These are phyloP conservation scores for Thalassiosira livingstoniorum DNA, from an alignment of 352 stramenopile genomes.

Conservation along the genomic window DNA sequence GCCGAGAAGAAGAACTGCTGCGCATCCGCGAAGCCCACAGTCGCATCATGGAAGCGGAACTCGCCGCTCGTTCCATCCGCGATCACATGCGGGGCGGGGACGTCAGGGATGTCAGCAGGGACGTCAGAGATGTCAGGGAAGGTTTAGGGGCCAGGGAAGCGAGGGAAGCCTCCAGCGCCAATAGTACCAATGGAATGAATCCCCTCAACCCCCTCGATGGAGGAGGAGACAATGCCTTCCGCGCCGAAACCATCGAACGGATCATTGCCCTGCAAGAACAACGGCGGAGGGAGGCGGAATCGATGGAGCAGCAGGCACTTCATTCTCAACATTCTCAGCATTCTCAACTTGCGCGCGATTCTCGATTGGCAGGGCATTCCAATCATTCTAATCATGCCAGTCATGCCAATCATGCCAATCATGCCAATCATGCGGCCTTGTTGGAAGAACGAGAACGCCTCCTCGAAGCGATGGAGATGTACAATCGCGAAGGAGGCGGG, in stretches of 20 bases:
- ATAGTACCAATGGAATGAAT: no score
- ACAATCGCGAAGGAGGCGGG: no score
- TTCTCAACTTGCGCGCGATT: neutral
- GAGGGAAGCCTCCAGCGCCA: no score
- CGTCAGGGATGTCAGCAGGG: neutral
- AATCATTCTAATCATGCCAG: no score
- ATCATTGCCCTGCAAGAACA: conserved; percentile 19
- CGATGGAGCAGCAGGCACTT: neutral
- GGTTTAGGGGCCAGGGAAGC: neutral
- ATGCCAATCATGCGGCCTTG: no score
- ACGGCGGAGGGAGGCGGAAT: neutral
- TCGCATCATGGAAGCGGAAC: conserved; percentile 2
- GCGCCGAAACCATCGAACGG: conserved; percentile 8
- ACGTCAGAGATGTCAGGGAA: neutral
- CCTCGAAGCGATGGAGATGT: no score
- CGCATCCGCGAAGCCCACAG: conserved; percentile 4
- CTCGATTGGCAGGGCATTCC: neutral
- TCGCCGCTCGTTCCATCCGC: no score
- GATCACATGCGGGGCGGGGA: neutral
- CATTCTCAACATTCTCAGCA: neutral
- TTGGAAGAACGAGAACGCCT: no score
- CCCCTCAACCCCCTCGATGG: neutral
- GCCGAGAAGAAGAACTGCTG: conserved; percentile 18
- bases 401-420: no score
- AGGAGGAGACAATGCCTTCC: neutral